A percentile compares a stretch with the other conserved stretches of the same genome.
These are phyloP conservation scores for Juglanconis sp. DNA, from an alignment of 2,329 filamentous ascomycete species.

Conservation along the genomic window DNA sequence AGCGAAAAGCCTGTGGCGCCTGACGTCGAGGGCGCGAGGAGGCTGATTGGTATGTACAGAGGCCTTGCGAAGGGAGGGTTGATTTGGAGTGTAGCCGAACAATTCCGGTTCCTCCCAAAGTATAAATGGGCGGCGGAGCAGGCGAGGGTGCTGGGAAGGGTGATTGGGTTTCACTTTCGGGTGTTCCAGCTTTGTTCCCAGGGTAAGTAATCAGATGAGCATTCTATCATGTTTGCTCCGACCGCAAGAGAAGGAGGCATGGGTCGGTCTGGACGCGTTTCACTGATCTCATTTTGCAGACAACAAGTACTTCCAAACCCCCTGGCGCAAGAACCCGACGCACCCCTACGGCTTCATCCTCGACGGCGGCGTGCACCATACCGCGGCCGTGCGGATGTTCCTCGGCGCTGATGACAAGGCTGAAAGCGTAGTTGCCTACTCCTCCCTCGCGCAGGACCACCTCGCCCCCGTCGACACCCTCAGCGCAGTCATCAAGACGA, in stretches of 20 bases:
- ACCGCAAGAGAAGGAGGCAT: background rate
- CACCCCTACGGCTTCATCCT: slow-evolving; percentile 72
- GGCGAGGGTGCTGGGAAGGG: slow-evolving; percentile 49
- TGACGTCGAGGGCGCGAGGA: slow-evolving; percentile 31
- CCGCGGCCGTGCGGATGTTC: slow-evolving; percentile 57
- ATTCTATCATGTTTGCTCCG: background rate
- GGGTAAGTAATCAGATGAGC: slow-evolving; percentile 4
- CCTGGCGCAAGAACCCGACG: slow-evolving; percentile 62
- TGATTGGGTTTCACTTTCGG: slow-evolving; percentile 42
- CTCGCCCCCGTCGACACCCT: slow-evolving; percentile 64
- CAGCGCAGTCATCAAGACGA: slow-evolving; percentile 53
- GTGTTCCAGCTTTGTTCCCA: slow-evolving; percentile 39
- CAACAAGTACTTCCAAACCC: slow-evolving; percentile 44
- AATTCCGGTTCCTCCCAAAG: slow-evolving; percentile 60
- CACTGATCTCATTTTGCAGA: background rate
- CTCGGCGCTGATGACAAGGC: slow-evolving; percentile 43
- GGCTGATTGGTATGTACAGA: slow-evolving; percentile 39
- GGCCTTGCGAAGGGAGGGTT: slow-evolving; percentile 17
- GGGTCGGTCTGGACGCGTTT: background rate
- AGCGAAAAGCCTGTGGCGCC: slow-evolving; percentile 40
- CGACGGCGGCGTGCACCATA: slow-evolving; percentile 68
- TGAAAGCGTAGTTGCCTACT: slow-evolving; percentile 49
- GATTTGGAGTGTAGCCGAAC: slow-evolving; percentile 60
- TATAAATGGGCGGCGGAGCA: slow-evolving; percentile 50
- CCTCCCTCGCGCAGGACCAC: slow-evolving; percentile 48